Base-by-base conservation (phyloP, 208 protist genomes). In the Acanthamoeba triangularis region DNA sequence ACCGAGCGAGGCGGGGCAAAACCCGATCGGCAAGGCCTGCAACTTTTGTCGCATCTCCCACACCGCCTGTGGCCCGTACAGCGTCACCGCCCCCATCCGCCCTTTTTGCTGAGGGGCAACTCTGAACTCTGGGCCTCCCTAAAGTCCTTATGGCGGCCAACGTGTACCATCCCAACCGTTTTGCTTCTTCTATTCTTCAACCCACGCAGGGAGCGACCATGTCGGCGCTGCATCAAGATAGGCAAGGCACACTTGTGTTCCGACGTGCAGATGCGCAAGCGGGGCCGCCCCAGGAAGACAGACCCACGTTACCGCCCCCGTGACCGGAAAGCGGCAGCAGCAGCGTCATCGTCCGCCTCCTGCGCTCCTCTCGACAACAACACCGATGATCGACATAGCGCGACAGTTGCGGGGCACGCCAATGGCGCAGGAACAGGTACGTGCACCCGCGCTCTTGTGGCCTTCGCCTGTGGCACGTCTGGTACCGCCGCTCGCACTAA, bases 11-110 rank as follows among this genome's bases (percentile, higher is more conserved):
- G 0, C 20, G 7, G 35, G 37, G 52, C 72, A 28, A 7, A 80
- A 80, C n/a, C 78, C 78, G 14, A 87, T 87, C 44, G 78, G 78
- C 47, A 87, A 87, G 78, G 78, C 78, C 20, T 87, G 78, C 78
- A 87, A 87, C 78, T 61, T 87, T 14, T 87, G 78, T 41, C 41
- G 78, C 3, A 4, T 63, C 8, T 87, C 78, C 10, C 78, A 87
- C 78, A 87, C 78, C 23, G 78, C 78, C 16, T 87, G 78, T 25
- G 78, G 49, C 78, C 41, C 47, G 78, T 87, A 63, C 47, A 1
- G 8, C 52, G 0, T 56, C 52, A 56, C 52, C 52, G 11, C 52
- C 11, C n/a, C 52, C 52, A 20, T 56, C 8, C 52, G 14, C 16
- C 8, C 8, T 67, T 4, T 28, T 1, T 67, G 61, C 28, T 67